phyloP scores from a whole-genome alignment of 2,329 filamentous ascomycete genomes.

The Sporothrix humicola region DNA sequence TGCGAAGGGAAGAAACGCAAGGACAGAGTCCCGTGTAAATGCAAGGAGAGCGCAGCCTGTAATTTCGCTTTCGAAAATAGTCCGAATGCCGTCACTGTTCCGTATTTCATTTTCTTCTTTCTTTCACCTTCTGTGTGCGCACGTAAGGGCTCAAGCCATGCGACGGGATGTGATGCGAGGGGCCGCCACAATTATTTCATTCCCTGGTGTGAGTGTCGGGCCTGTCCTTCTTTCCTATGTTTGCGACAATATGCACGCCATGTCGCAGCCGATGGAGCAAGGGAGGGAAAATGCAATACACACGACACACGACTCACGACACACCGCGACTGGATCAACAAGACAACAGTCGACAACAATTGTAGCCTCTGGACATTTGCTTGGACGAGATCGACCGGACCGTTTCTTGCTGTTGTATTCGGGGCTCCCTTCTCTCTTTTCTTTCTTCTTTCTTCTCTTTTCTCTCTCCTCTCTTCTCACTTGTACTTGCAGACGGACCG shows the following conservation, averaged over 20 bases:
- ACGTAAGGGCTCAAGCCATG: conserved; percentile 12
- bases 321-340: background rate
- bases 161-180: background rate
- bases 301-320: too few relatives aligned
- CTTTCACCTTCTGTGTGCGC: background rate
- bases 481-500: background rate
- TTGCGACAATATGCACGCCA: background rate
- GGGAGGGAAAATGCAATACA: background rate
- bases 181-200: background rate
- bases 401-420: background rate
- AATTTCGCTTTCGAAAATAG: background rate
- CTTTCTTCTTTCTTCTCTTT: too few relatives aligned
- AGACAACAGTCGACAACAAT: background rate
- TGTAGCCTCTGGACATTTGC: background rate
- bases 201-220: background rate
- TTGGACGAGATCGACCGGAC: conserved; percentile 4
- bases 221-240: background rate
- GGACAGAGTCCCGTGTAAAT: background rate
- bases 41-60: background rate
- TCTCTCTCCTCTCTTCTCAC: too few relatives aligned
- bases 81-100: background rate
- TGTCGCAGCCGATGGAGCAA: background rate
- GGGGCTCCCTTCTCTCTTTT: background rate
- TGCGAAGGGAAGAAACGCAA: background rate
- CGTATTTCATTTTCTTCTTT: background rate